Percentiles rank a stretch among this genome's conserved stretches.
phyloP scores from a whole-genome alignment of 2,329 filamentous ascomycete genomes.

The Metarhizium humberi region DNA sequence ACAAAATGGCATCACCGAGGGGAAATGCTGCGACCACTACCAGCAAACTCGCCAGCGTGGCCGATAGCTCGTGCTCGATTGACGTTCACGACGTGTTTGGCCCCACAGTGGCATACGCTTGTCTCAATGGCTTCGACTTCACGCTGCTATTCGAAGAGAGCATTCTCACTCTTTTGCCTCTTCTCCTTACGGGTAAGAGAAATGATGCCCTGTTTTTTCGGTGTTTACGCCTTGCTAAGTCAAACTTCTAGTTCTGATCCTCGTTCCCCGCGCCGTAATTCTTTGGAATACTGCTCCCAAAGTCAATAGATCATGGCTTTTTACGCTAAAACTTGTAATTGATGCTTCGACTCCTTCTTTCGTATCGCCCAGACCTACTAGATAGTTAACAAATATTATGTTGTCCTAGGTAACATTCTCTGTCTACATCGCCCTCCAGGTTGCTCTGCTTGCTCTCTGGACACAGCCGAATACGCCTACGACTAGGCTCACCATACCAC shows the following conservation, averaged over 20 bases:
- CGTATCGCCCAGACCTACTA: not conserved
- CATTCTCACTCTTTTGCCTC: conserved; percentile 14
- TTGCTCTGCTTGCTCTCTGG: conserved; percentile 12
- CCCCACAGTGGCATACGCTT: conserved; percentile 9
- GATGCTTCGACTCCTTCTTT: not conserved
- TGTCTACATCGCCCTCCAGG: conserved; percentile 8
- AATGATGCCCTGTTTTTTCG: not conserved
- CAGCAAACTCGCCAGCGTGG: too few relatives aligned
- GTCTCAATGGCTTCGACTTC: conserved; percentile 19
- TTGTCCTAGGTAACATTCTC: not conserved
- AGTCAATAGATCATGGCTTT: conserved; percentile 8
- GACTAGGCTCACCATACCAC: conserved; percentile 10
- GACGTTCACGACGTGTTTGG: conserved; percentile 10
- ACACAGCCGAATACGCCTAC: conserved; percentile 4
- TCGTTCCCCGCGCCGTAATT: not conserved
- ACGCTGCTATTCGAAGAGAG: conserved; percentile 19
- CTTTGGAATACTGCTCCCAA: conserved; percentile 7
- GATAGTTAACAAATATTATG: not conserved
- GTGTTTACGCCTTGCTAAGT: not conserved
- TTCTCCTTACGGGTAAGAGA: conserved; percentile 9
- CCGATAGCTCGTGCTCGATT: conserved; percentile 5
- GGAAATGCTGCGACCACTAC: not conserved
- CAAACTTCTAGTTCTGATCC: conserved; percentile 4
- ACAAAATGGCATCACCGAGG: not conserved
- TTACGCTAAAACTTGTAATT: conserved; percentile 9